Percentiles rank a stretch among this genome's conserved stretches.
These are phyloP conservation scores for Salix koriyanagi DNA, from an alignment of 345 rosid species.

Conservation along the genomic window DNA sequence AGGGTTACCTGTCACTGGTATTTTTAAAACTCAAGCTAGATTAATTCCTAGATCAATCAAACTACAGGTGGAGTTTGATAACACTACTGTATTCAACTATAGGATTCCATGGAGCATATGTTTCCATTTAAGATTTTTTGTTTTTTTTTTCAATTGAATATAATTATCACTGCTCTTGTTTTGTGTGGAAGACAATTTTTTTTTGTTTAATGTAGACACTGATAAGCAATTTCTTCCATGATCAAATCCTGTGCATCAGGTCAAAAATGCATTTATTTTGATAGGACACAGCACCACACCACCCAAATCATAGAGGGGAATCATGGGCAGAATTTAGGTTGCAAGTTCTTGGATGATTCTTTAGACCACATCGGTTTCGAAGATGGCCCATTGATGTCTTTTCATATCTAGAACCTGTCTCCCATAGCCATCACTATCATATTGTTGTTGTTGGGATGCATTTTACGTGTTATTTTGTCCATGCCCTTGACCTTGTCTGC, in stretches of 20 bases:
- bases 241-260: not conserved
- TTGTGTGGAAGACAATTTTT: not conserved
- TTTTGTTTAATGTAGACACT: not conserved
- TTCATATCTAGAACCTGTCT: not conserved
- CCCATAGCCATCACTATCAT: not conserved
- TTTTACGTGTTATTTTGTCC: not conserved
- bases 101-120: not conserved
- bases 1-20: no score
- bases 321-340: not conserved
- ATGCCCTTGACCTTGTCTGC: not conserved
- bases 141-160: not conserved
- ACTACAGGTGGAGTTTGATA: no score
- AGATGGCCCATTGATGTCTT: not conserved
- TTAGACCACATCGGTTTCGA: not conserved
- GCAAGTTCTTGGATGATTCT: not conserved
- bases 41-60: no score
- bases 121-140: not conserved
- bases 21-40: no score
- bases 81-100: not conserved
- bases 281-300: not conserved
- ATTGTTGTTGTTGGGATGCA: not conserved
- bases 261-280: not conserved
- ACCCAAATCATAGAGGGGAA: no score
- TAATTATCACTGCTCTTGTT: no score
- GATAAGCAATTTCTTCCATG: not conserved